Evolutionary conservation across 2,329 filamentous ascomycete species (phyloP).

Genomic region (Eutypella sp.): DNA sequence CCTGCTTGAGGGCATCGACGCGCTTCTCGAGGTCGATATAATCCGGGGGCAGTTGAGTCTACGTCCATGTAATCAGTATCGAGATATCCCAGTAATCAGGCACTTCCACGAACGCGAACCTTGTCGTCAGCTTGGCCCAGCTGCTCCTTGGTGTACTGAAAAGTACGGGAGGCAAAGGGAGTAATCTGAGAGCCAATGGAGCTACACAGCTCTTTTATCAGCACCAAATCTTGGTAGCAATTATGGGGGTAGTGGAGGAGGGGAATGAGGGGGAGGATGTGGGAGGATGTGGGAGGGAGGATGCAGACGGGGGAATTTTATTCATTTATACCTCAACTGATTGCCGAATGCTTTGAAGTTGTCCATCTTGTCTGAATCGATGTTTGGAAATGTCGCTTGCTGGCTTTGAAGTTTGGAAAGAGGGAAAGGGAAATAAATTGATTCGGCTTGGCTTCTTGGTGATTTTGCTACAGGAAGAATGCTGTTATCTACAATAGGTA

Average conservation of each 20-base stretch:
- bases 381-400: background rate
- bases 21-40: slow-evolving; percentile 99
- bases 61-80: slow-evolving; percentile 4
- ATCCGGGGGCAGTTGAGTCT: slow-evolving; percentile 95
- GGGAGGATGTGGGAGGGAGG: too few relatives aligned
- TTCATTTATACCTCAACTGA: slow-evolving; percentile 45
- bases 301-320: slow-evolving; percentile 10
- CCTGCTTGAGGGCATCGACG: slow-evolving; percentile 93
- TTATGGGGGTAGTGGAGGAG: too few relatives aligned
- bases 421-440: too few relatives aligned
- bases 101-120: slow-evolving; percentile 39
- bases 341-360: slow-evolving; percentile 55
- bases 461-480: too few relatives aligned
- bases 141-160: slow-evolving; percentile 98
- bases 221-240: slow-evolving; percentile 10
- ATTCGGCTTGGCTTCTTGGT: too few relatives aligned
- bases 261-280: too few relatives aligned
- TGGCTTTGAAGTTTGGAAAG: background rate
- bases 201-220: slow-evolving; percentile 29
- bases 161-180: slow-evolving; percentile 87
- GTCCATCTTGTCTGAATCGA: slow-evolving; percentile 40
- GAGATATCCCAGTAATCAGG: slow-evolving; percentile 2
- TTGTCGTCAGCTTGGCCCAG: slow-evolving; percentile 93
- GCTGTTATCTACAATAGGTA: too few relatives aligned
- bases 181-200: slow-evolving; percentile 75